Evolutionary conservation across 139 green algal species (phyloP).

Genomic region (Chlamydomonas asymmetrica): DNA sequence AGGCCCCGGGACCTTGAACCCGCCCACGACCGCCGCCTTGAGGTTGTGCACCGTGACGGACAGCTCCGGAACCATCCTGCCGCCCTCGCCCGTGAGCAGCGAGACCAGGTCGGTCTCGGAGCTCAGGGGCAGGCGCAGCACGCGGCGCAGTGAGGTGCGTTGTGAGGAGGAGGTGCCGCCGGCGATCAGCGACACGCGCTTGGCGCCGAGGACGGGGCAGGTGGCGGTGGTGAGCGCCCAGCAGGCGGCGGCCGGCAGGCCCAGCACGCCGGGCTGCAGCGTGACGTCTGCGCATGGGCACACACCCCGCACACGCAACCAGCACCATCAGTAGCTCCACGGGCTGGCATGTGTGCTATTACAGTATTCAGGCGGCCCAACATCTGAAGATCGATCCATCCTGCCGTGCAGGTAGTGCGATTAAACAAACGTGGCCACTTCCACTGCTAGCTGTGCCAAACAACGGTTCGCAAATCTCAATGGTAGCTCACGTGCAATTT

Average conservation of each 20-base stretch:
- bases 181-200: background rate
- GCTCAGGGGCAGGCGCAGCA: background rate
- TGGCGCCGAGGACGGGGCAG: background rate
- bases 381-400: too few species aligned
- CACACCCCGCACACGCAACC: too few species aligned
- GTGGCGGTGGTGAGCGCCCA: background rate
- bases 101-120: background rate
- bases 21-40: slow-evolving; percentile 2
- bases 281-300: slow-evolving; percentile 9
- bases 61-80: background rate
- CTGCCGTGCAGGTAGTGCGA: too few species aligned
- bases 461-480: too few species aligned
- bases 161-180: background rate
- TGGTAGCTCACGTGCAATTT: too few species aligned
- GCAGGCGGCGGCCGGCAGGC: slow-evolving; percentile 5
- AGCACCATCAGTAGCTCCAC: too few species aligned
- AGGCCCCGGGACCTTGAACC: background rate
- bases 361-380: too few species aligned
- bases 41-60: slow-evolving; percentile 12
- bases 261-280: slow-evolving; percentile 7
- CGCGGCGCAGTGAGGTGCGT: background rate
- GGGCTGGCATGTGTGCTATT: too few species aligned
- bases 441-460: too few species aligned
- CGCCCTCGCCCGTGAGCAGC: background rate
- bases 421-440: too few species aligned